Base-by-base conservation (phyloP, 2,329 filamentous ascomycete species). In the Lecanicillium sp. region DNA sequence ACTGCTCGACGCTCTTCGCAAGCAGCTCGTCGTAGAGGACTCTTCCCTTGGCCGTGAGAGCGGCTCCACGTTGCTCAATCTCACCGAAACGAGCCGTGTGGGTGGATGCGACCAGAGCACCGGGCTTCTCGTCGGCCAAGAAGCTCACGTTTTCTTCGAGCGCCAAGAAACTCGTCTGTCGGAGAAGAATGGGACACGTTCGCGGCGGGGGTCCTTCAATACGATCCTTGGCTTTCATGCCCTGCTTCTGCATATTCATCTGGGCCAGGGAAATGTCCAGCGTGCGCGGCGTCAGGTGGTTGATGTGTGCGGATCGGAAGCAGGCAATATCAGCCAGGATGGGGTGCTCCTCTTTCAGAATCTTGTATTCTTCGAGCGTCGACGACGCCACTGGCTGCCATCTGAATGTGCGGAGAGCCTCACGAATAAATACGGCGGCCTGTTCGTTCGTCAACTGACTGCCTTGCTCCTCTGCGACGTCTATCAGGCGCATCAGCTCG, bases 101-200 rank as follows among this genome's bases (percentile, higher is more conserved):
- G 0, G 61, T 66, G 2, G 69, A 70, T 2, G 58, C 48, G 5
- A 64, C 56, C 0, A 62, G 46, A 6, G 20, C 10, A 15, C 15
- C 54, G 47, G 26, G 15, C 12, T 39, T 2, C 5, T 54, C 39
- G 1, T 54, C 35, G 11, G 58, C 56, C 1, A 49, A 53, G 50
- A 77, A 77, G 1, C 60, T 58, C 3, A 77, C 67, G 0, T 58
- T 59, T 54, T 78, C 75, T 44, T 76, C 68, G 0, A 77, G 55
- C 0, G 75, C 75, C 2, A 71, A 59, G 49, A 79, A 78, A 49
- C 75, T 79, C 0, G 75, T 78, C 51, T 78, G 75, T 0, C 74
- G 65, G 7, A 78, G 59, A 1, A 78, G 62, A 5, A 78, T 72
- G 0, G 68, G 68, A 23, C 67, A 74, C 1, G 52, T 47, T 3